phyloP scores from a whole-genome alignment of 1,139 yeast species.

The Candida sp. region DNA sequence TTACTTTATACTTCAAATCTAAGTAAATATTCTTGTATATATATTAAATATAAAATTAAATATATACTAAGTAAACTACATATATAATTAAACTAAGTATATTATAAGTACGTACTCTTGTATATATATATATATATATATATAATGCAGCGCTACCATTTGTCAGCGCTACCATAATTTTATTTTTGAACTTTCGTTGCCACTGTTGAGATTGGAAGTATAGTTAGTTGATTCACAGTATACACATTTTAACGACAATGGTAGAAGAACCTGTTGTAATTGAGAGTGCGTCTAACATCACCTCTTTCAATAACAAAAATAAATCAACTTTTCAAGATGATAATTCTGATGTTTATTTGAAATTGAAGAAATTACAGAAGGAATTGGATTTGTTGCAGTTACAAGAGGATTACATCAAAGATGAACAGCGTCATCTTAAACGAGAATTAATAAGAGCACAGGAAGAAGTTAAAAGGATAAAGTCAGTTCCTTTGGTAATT shows the following conservation, averaged over 20 bases:
- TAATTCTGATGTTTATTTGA: slow-evolving; percentile 69
- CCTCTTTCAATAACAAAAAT: slow-evolving; percentile 11
- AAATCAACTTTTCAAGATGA: slow-evolving; percentile 19
- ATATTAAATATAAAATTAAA: slow-evolving; percentile 4
- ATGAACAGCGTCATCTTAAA: slow-evolving; percentile 94
- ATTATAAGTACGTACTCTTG: no score
- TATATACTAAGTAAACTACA: no score
- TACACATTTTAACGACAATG: background rate
- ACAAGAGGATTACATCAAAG: slow-evolving; percentile 96
- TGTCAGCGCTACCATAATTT: background rate
- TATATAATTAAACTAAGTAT: no score
- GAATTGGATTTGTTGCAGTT: slow-evolving; percentile 78
- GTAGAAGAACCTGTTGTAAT: slow-evolving; percentile 8
- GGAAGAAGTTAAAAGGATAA: slow-evolving; percentile 96
- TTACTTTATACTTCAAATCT: slow-evolving; percentile 12
- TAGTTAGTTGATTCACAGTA: no score
- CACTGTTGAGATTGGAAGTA: slow-evolving; percentile 4
- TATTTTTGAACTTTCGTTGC: no score
- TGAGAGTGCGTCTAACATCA: slow-evolving; percentile 4
- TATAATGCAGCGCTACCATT: slow-evolving; percentile 1
- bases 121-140: no score
- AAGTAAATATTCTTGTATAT: slow-evolving; percentile 4
- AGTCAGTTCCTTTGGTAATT: slow-evolving; percentile 95
- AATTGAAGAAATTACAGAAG: slow-evolving; percentile 82
- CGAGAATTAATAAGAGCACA: slow-evolving; percentile 95